A percentile compares a stretch with the other conserved stretches of the same genome.
Evolutionary conservation across 768 basidiomycete genomes (phyloP).

Genomic region (Mycena sanguinolenta): DNA sequence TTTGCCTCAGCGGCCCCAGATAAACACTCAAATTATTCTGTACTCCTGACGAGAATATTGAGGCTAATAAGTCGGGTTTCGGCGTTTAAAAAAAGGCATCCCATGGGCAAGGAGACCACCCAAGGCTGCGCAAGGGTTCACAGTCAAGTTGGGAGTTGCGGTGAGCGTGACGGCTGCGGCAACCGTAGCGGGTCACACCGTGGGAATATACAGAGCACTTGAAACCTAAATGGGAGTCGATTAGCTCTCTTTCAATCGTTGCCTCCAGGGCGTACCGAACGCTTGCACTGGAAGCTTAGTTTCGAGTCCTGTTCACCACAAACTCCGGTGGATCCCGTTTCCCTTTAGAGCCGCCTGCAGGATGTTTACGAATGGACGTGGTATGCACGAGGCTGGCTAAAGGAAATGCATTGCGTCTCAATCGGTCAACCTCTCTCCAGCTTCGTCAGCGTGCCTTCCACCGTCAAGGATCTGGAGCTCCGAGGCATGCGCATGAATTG

Average conservation of each 20-base stretch:
- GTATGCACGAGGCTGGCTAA: slow-evolving; percentile 38
- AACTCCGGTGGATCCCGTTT: slow-evolving; percentile 40
- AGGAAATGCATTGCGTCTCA: slow-evolving; percentile 50
- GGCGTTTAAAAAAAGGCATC: no score
- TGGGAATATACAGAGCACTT: slow-evolving; percentile 27
- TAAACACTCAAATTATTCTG: no score
- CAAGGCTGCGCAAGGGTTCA: no score
- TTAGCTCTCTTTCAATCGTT: slow-evolving; percentile 46
- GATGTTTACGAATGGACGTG: slow-evolving; percentile 44
- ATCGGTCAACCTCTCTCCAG: not conserved
- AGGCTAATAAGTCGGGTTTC: no score
- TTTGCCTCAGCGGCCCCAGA: no score
- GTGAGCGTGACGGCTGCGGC: no score
- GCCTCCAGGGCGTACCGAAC: slow-evolving; percentile 47
- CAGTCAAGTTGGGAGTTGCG: no score
- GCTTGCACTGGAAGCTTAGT: slow-evolving; percentile 49
- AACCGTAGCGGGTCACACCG: no score
- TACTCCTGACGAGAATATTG: no score
- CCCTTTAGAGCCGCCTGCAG: slow-evolving; percentile 42
- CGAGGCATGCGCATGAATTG: slow-evolving; percentile 47
- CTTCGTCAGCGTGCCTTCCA: slow-evolving; percentile 39
- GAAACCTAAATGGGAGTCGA: slow-evolving; percentile 46
- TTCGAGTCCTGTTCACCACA: slow-evolving; percentile 45
- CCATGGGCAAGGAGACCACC: no score
- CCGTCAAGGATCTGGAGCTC: slow-evolving; percentile 46